These are phyloP conservation scores for Penicillium bialowiezense DNA, from an alignment of 495 filamentous ascomycete genomes.

Conservation along the genomic window DNA sequence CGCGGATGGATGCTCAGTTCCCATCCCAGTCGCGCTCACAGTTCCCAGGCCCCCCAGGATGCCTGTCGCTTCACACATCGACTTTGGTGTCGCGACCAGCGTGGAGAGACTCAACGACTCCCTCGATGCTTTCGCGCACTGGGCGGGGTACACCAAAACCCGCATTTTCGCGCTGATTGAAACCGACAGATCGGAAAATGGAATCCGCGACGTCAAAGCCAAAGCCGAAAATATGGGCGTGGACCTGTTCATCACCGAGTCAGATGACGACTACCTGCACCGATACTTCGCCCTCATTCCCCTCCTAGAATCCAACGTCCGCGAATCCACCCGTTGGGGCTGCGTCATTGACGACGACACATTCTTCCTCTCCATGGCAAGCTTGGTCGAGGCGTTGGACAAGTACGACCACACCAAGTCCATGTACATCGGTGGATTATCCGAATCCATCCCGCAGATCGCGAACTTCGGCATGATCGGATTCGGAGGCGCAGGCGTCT, in stretches of 20 bases:
- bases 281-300: conserved; percentile 61
- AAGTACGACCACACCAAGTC: conserved; percentile 45
- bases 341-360: conserved; percentile 70
- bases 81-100: conserved; percentile 62
- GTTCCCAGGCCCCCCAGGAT: conserved; percentile 30
- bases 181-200: conserved; percentile 33
- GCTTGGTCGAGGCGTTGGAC: conserved; percentile 44
- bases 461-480: conserved; percentile 50
- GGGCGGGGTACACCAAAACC: conserved; percentile 55
- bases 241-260: conserved; percentile 49
- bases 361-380: conserved; percentile 55
- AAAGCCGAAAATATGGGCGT: conserved; percentile 46
- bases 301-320: conserved; percentile 45
- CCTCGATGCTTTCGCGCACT: conserved; percentile 55
- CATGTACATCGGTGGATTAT: conserved; percentile 55
- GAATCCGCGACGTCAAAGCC: conserved; percentile 24
- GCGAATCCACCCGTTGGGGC: conserved; percentile 53
- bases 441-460: conserved; percentile 51
- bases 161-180: conserved; percentile 55
- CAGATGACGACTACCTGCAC: conserved; percentile 46
- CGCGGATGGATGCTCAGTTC: conserved; percentile 35
- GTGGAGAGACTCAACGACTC: conserved; percentile 54
- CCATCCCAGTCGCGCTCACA: conserved; percentile 30
- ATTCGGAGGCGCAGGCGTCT: conserved; percentile 60
- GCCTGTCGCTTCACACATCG: conserved; percentile 50